These are phyloP conservation scores for Ambrosiella cleistominuta DNA, from an alignment of 2,329 filamentous ascomycete genomes.

Conservation along the genomic window DNA sequence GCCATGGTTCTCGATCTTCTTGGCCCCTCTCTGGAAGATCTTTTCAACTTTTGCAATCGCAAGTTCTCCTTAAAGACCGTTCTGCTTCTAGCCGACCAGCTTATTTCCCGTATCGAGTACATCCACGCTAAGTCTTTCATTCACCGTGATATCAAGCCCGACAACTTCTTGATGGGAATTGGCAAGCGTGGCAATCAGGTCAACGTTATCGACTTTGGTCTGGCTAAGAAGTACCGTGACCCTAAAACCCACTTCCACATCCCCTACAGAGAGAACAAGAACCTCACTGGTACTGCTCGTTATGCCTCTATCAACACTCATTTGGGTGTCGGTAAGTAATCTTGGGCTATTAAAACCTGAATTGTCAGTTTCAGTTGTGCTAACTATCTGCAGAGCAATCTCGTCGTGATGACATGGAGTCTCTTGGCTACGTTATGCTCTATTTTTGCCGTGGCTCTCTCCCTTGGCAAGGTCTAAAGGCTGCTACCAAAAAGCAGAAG, in stretches of 20 bases:
- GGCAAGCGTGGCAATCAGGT: conserved; percentile 98
- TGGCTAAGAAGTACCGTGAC: conserved; percentile 99
- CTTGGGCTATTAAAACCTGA: neutral
- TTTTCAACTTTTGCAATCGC: conserved; percentile 99
- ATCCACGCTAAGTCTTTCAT: conserved; percentile 99
- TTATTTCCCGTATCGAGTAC: conserved; percentile 98
- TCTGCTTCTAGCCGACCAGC: conserved; percentile 84
- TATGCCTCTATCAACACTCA: conserved; percentile 99
- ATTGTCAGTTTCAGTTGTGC: neutral
- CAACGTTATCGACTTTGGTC: conserved; percentile 96
- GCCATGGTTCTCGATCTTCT: conserved; percentile 98
- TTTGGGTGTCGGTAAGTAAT: conserved; percentile 62
- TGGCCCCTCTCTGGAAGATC: conserved; percentile 84
- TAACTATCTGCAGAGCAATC: conserved; percentile 53
- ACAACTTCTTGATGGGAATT: conserved; percentile 99
- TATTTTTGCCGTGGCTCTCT: conserved; percentile 99
- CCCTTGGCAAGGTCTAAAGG: conserved; percentile 96
- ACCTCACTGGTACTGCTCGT: conserved; percentile 93
- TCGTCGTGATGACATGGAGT: conserved; percentile 98
- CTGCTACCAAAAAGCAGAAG: conserved; percentile 99
- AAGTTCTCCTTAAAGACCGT: conserved; percentile 99
- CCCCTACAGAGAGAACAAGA: conserved; percentile 99
- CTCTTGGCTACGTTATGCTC: conserved; percentile 96
- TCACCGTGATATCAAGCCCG: conserved; percentile 98
- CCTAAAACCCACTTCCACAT: conserved; percentile 99